Base-by-base conservation (phyloP, 169 alveolate species). In the Theileria orientalis region DNA sequence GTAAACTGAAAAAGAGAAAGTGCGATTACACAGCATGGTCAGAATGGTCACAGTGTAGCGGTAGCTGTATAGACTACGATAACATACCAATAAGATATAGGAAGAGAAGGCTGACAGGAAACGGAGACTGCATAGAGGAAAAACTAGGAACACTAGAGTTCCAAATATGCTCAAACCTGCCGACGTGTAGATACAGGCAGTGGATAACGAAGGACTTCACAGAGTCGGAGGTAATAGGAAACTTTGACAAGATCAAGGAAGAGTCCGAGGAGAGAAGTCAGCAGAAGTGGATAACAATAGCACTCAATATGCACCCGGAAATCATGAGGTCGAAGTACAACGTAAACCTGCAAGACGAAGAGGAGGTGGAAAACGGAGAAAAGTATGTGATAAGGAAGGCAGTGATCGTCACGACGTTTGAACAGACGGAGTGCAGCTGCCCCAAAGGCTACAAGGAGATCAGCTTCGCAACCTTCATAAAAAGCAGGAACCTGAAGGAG, bases 31-130 rank as follows among this genome's bases (percentile, higher is more conserved):
- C 63, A 11, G 52, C 56, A 21, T 87, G 93, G 93, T 60, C 85
- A n/a, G 90, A 70, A 33, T 87, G 93, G 93, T 69, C 90, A 14
- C 14, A 6, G 25, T 87, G 93, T 44, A 71, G 80, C 8, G 74
- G 60, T 29, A 33, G 52, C 1, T 87, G 93, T 56, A 78, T 46
- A 66, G 76, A 74, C 30, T 62, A 52, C 32, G 90, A 62, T 1
- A 54, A 40, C 59, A 84, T 84, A 16, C 62, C 85, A 0, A 70
- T 77, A 9, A 6, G 83, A 30, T 71, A 70, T 56, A 60, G 87
- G 54, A 79, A 76, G 25, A 59, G 87, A 0, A 67, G 37, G 23
- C 62, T 30, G 16, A 19, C 13, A 7, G 67, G 67, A 6, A 60
- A n/a, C 19, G 21, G 30, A 3, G 25, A 60, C 54, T 68, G 76